Percentiles rank a stretch among this genome's conserved stretches.
Evolutionary conservation across 768 basidiomycete genomes (phyloP).

Genomic region (Ramaria rubella): DNA sequence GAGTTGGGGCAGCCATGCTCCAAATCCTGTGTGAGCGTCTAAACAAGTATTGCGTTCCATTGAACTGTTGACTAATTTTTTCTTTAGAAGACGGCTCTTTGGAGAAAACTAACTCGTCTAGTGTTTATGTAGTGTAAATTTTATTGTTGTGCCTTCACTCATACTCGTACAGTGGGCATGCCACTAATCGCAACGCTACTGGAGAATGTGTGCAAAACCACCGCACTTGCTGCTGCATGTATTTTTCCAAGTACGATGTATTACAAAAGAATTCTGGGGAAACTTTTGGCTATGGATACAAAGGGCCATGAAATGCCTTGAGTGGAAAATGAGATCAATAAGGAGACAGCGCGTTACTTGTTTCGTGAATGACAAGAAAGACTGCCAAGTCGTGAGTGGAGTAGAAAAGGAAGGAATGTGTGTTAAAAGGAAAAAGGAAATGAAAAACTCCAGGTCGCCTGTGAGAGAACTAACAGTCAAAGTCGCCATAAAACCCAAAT

Average conservation of each 20-base stretch:
- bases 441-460: background rate
- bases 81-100: slow-evolving; percentile 54
- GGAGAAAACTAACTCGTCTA: slow-evolving; percentile 36
- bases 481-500: background rate
- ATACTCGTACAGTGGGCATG: background rate
- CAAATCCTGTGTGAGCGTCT: slow-evolving; percentile 56
- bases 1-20: slow-evolving; percentile 67
- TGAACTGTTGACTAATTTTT: background rate
- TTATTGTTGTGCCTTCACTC: background rate
- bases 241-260: slow-evolving; percentile 13
- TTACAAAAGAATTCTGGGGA: slow-evolving; percentile 4
- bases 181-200: background rate
- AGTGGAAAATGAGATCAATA: slow-evolving; percentile 1
- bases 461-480: background rate
- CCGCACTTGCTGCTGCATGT: slow-evolving; percentile 11
- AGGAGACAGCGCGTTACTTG: slow-evolving; percentile 36
- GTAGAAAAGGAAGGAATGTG: slow-evolving; percentile 13
- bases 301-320: background rate
- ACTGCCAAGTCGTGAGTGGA: slow-evolving; percentile 24
- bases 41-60: slow-evolving; percentile 3
- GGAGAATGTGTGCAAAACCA: slow-evolving; percentile 9
- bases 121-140: background rate
- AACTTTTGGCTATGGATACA: slow-evolving; percentile 12
- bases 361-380: slow-evolving; percentile 49
- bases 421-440: slow-evolving; percentile 7